Conservation (phyloP, 1,284 basidiomycete species). For the Microbotryum intermedium region DNA sequence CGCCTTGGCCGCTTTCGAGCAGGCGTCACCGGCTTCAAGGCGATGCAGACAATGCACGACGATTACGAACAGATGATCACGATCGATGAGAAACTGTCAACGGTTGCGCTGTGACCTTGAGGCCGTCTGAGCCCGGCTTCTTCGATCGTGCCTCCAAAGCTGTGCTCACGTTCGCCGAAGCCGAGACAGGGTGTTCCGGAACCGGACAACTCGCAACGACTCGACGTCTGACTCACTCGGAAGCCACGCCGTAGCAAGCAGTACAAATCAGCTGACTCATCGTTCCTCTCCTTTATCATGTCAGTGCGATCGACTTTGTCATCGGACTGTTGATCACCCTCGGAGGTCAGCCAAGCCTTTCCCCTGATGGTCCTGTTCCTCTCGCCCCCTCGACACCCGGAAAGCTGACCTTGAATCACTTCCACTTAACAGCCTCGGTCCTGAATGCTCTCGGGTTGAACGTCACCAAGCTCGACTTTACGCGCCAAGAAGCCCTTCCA, state of each 20-base stretch:
- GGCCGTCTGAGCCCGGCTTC: too few relatives aligned
- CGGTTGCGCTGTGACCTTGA: too few relatives aligned
- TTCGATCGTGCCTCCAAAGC: too few relatives aligned
- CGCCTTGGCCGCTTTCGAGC: too few relatives aligned
- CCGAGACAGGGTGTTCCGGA: background rate
- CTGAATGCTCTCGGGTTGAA: conserved; percentile 75
- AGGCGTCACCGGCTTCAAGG: too few relatives aligned
- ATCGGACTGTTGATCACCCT: conserved; percentile 60
- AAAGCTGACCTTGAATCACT: background rate
- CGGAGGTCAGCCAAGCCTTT: conserved; percentile 34
- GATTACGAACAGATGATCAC: too few relatives aligned
- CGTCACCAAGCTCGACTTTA: conserved; percentile 69
- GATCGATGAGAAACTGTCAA: too few relatives aligned
- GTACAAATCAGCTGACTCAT: background rate
- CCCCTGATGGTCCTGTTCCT: background rate
- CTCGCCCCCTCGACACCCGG: background rate
- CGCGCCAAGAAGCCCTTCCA: conserved; percentile 6
- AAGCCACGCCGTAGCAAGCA: background rate
- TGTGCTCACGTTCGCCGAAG: background rate
- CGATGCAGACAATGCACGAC: too few relatives aligned
- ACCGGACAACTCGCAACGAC: background rate
- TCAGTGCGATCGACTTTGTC: conserved; percentile 31
- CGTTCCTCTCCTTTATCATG: background rate
- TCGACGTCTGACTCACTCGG: background rate
- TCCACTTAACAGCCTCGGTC: conserved; percentile 49